Evolutionary conservation across 805 yeast species (phyloP).

Genomic region (Candida quercuum): DNA sequence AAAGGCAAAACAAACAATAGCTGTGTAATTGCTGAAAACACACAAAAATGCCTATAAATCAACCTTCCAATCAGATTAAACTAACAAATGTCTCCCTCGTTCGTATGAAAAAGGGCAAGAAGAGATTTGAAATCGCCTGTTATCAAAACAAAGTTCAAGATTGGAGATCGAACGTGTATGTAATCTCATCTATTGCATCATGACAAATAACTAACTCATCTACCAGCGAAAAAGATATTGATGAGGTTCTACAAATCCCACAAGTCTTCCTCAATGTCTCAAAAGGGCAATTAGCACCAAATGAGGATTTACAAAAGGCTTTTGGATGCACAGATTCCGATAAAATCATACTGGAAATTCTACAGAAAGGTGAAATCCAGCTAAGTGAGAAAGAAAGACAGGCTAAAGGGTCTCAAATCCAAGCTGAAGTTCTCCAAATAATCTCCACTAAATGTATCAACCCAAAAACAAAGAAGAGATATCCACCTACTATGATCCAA

Average conservation of each 20-base stretch:
- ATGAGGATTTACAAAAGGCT: constrained; percentile 68
- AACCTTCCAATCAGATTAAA: constrained; percentile 84
- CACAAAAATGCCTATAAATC: constrained; percentile 55
- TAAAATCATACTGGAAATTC: constrained; percentile 70
- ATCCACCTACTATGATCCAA: constrained; percentile 91
- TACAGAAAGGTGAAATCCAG: constrained; percentile 90
- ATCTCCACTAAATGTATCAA: constrained; percentile 89
- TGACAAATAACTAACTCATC: constrained; percentile 4
- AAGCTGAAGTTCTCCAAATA: constrained; percentile 76
- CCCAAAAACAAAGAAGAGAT: constrained; percentile 83
- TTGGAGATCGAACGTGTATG: constrained; percentile 68
- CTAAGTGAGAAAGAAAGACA: constrained; percentile 89
- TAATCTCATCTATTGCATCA: background rate
- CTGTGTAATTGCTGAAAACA: background rate
- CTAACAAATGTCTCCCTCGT: constrained; percentile 93
- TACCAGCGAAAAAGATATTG: constrained; percentile 74
- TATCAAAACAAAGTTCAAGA: constrained; percentile 97
- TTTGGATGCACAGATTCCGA: constrained; percentile 77
- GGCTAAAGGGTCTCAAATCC: constrained; percentile 64
- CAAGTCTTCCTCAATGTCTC: constrained; percentile 90
- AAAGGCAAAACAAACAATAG: constrained; percentile 16
- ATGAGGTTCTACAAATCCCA: constrained; percentile 95
- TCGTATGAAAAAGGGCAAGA: constrained; percentile 83
- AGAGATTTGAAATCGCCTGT: constrained; percentile 92
- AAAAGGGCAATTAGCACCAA: constrained; percentile 88